A percentile compares a stretch with the other conserved stretches of the same genome.
Conservation (phyloP, 2,329 filamentous ascomycete genomes). For the Exserohilum turcica region DNA sequence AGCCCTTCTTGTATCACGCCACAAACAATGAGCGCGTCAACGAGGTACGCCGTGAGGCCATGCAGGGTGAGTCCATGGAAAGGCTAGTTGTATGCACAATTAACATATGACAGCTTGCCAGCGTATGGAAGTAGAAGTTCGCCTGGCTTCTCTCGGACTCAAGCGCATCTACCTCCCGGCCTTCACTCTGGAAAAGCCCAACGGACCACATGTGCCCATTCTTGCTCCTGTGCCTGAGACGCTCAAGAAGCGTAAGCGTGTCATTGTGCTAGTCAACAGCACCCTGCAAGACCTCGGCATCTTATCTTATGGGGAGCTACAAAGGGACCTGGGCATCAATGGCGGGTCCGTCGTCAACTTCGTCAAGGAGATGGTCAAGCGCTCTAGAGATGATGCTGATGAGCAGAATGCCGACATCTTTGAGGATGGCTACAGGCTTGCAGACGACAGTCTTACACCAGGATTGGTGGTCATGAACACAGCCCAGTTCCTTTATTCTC, state of each 20-base stretch:
- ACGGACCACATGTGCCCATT: conserved; percentile 68
- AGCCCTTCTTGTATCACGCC: conserved; percentile 75
- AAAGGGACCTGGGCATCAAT: conserved; percentile 68
- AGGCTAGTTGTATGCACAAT: neutral
- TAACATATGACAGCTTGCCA: conserved; percentile 61
- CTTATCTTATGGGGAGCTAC: conserved; percentile 70
- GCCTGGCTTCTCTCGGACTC: conserved; percentile 67
- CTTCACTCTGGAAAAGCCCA: conserved; percentile 47
- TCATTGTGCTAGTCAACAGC: conserved; percentile 79
- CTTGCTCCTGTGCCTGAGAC: conserved; percentile 61
- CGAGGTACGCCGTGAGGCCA: conserved; percentile 68
- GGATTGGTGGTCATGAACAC: conserved; percentile 78
- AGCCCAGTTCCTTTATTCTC: conserved; percentile 78
- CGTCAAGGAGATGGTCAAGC: conserved; percentile 54
- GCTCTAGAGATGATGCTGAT: conserved; percentile 12
- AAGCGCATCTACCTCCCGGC: conserved; percentile 66
- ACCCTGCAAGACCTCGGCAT: conserved; percentile 78
- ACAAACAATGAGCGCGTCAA: conserved; percentile 79
- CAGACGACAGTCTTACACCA: conserved; percentile 43
- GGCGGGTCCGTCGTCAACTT: conserved; percentile 73
- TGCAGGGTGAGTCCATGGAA: conserved; percentile 64
- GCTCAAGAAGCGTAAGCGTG: conserved; percentile 61
- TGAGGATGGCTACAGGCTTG: conserved; percentile 26
- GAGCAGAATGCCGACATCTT: conserved; percentile 20
- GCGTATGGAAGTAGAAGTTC: conserved; percentile 63